Evolutionary conservation across 306 rosid species (phyloP), one percentile per base, ranked within the genome.

Genomic region (Malus sylvestris): DNA sequence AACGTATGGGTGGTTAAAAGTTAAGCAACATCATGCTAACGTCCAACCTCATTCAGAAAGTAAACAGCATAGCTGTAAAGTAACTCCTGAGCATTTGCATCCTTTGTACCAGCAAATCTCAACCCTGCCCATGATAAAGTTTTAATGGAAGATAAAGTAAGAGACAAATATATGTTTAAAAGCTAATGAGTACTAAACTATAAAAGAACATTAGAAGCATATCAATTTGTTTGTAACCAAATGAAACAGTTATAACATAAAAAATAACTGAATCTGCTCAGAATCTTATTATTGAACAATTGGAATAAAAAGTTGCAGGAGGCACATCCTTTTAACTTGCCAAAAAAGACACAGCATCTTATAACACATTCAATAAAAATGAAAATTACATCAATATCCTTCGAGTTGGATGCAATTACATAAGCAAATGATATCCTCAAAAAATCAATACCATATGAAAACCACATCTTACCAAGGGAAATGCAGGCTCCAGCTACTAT

Each of bases 401-500:
- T 14, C 44, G 23, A 73, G 25, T 23, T 11, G 25, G 77, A 73
- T 73, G 10, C 23, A 40, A 60, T 19, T 20, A 18, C 19, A 70
- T 60, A 25, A 35, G 25, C 52, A 18, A 49, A 22, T 42, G 8
- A 29, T 16, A 23, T n/a, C n/a, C n/a, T n/a, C 30, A 35, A 30
- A 40, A 51, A 20, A 73, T 45, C 49, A 70, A 25, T 15, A 32
- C 8, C 9, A 32, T 3, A 72, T 12, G 14, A 52, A 81, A 82
- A 69, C 53, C 51, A 64, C 71, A 78, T 23, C 84, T 85, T 86
- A 94, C 97, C 98, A 68, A 94, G 86, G 66, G 98, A 92, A 76
- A 94, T 89, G 79, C 98, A 92, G 77, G 97, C 96, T 81, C 98
- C 97, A 82, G 93, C 86, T 67, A 92, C 91, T 78, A 94, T 91